Evolutionary conservation across 2,329 filamentous ascomycete species (phyloP).

Genomic region (Colletotrichum cordylinicola): DNA sequence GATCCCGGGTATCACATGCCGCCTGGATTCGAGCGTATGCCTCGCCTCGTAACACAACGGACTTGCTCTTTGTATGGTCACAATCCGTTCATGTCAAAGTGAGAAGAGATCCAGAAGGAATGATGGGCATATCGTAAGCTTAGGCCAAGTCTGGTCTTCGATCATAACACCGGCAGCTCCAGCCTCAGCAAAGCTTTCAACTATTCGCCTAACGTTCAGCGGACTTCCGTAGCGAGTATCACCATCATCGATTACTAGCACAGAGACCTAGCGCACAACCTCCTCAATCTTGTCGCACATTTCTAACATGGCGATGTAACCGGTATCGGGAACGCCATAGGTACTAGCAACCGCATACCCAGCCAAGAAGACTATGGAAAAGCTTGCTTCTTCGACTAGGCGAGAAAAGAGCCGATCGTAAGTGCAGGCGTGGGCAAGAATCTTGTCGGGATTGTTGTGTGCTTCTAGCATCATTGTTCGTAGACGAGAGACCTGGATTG

Average conservation of each 20-base stretch:
- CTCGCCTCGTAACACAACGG: constrained; percentile 48
- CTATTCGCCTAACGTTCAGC: constrained; percentile 50
- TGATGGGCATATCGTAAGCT: constrained; percentile 36
- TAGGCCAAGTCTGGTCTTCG: constrained; percentile 55
- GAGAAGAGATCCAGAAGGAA: background rate
- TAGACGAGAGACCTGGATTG: constrained; percentile 32
- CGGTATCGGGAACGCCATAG: constrained; percentile 50
- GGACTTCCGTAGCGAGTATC: constrained; percentile 53
- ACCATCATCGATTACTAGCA: constrained; percentile 50
- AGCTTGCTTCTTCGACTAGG: constrained; percentile 49
- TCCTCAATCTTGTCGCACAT: constrained; percentile 53
- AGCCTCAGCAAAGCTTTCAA: constrained; percentile 46
- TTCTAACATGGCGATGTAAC: constrained; percentile 53
- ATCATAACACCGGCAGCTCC: constrained; percentile 47
- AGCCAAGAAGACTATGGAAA: constrained; percentile 49
- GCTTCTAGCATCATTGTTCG: constrained; percentile 42
- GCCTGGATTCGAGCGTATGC: constrained; percentile 51
- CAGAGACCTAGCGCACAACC: constrained; percentile 35
- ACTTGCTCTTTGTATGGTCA: constrained; percentile 49
- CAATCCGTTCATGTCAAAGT: constrained; percentile 22
- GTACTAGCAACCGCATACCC: constrained; percentile 46
- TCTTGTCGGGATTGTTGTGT: constrained; percentile 41
- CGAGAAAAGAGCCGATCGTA: constrained; percentile 49
- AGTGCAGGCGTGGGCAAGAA: constrained; percentile 46
- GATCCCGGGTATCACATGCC: constrained; percentile 48